Percentiles rank a stretch among this genome's conserved stretches.
Conservation (phyloP, 1,284 basidiomycete genomes). For the Puccinia triticina region DNA sequence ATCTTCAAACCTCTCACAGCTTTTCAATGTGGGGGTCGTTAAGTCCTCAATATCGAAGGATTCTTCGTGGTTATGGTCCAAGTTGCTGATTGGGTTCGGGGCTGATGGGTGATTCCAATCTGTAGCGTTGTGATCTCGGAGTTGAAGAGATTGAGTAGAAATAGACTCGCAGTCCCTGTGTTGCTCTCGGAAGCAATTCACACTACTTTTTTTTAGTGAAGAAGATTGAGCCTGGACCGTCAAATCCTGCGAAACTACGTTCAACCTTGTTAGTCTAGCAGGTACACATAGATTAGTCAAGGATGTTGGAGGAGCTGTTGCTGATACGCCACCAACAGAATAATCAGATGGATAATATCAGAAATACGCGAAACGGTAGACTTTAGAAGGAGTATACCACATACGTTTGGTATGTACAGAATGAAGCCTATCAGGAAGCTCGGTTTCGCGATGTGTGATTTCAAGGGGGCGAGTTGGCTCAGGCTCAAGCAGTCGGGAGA, state of each 20-base stretch:
- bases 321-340: too few relatives aligned
- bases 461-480: neutral
- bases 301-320: too few relatives aligned
- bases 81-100: neutral
- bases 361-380: neutral
- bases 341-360: neutral
- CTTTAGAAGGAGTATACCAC: neutral
- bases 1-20: constrained; percentile 23
- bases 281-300: neutral
- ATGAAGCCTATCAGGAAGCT: too few relatives aligned
- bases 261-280: neutral
- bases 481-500: constrained; percentile 3
- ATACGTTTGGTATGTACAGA: neutral
- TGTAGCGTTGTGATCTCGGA: neutral
- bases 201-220: too few relatives aligned
- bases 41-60: constrained; percentile 13
- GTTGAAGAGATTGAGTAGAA: neutral
- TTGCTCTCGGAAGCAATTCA: too few relatives aligned
- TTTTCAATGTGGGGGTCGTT: constrained; percentile 27
- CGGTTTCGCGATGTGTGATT: neutral
- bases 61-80: neutral
- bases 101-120: neutral
- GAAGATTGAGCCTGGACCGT: neutral
- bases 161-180: neutral
- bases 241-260: neutral